Percentiles rank a stretch among this genome's conserved stretches.
phyloP scores from a whole-genome alignment of 306 rosid genomes.

The Morella rubra region DNA sequence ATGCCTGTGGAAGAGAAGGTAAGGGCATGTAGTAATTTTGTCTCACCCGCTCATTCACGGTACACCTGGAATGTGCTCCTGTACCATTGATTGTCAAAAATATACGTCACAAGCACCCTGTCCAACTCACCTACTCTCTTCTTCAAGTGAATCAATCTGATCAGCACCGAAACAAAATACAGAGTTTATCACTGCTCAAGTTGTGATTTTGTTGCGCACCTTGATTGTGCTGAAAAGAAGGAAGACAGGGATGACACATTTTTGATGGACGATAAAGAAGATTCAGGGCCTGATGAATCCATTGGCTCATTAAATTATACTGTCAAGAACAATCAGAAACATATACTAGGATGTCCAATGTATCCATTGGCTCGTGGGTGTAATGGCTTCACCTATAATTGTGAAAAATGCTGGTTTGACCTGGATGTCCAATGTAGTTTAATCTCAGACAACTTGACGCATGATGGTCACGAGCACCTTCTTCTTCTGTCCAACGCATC shows the following conservation, averaged over 20 bases:
- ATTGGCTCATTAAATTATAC: not conserved
- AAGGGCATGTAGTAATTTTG: not conserved
- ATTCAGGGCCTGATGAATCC: not conserved
- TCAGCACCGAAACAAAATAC: too few relatives aligned
- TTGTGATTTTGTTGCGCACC: not conserved
- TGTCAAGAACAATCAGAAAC: not conserved
- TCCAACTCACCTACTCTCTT: not conserved
- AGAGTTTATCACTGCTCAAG: too few relatives aligned
- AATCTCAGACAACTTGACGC: not conserved
- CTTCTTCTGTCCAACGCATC: not conserved
- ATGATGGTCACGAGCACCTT: not conserved
- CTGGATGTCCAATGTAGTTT: not conserved
- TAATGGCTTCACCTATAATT: not conserved
- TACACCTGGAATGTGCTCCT: not conserved
- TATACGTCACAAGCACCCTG: not conserved
- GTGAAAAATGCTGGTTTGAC: rapidly evolving
- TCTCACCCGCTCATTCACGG: not conserved
- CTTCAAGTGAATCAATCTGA: not conserved
- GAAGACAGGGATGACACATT: not conserved
- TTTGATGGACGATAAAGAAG: not conserved
- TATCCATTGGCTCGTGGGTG: rapidly evolving
- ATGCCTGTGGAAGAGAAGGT: not conserved
- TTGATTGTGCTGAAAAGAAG: not conserved
- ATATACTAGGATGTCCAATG: too few relatives aligned
- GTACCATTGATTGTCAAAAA: not conserved